phyloP scores from a whole-genome alignment of 768 basidiomycete species.

The Crepidotus variabilis region DNA sequence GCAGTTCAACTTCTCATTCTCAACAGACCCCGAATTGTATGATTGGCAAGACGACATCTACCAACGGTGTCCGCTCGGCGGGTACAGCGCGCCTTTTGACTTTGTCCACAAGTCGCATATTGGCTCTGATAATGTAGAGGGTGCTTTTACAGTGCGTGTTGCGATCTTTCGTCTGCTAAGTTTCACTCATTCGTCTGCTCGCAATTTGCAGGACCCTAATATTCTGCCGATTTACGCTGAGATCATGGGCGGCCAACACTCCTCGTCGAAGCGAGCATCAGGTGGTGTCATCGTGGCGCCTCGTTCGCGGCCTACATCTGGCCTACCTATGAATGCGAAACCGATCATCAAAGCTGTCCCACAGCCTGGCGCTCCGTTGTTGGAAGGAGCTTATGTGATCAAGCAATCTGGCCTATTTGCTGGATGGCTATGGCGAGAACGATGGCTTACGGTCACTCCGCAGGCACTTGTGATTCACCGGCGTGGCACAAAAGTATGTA shows the following conservation, averaged over 20 bases:
- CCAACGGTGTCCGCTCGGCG: constrained; percentile 32
- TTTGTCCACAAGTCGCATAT: constrained; percentile 40
- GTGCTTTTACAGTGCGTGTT: constrained; percentile 26
- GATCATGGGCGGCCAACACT: constrained; percentile 16
- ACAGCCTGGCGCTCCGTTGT: constrained; percentile 24
- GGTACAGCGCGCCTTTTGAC: constrained; percentile 30
- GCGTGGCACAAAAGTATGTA: constrained; percentile 66
- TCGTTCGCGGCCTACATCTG: constrained; percentile 17
- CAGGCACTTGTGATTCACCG: constrained; percentile 59
- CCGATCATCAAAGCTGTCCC: constrained; percentile 10
- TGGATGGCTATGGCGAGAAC: constrained; percentile 72
- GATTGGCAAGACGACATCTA: constrained; percentile 47
- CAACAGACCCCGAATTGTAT: constrained; percentile 36
- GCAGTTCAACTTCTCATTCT: constrained; percentile 32
- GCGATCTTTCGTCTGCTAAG: constrained; percentile 1
- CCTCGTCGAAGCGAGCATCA: constrained; percentile 4
- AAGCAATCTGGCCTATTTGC: constrained; percentile 73
- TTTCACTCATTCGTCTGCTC: constrained; percentile 3
- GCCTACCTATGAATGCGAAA: constrained; percentile 12
- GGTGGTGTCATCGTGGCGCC: constrained; percentile 12
- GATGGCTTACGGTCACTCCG: constrained; percentile 71
- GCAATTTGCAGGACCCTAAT: constrained; percentile 16
- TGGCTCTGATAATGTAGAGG: constrained; percentile 26
- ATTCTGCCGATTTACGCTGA: constrained; percentile 24
- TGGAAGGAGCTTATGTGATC: constrained; percentile 59